phyloP scores from a whole-genome alignment of 306 rosid species.

The Pterocarpus macrocarpus region DNA sequence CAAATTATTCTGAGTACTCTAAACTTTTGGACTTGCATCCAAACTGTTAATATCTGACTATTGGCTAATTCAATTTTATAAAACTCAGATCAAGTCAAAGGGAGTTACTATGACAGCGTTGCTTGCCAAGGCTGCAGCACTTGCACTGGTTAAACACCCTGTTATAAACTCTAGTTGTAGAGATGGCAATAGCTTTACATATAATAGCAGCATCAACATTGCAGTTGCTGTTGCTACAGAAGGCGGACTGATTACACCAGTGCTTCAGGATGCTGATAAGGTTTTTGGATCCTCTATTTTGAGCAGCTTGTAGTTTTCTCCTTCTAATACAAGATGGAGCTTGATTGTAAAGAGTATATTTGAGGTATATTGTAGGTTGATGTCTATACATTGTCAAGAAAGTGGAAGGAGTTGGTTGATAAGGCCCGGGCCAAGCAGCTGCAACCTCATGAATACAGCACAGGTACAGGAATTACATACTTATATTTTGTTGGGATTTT shows the following conservation, averaged over 20 bases:
- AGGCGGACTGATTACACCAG: slow-evolving; percentile 93
- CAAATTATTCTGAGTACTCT: slow-evolving; percentile 6
- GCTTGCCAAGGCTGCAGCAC: slow-evolving; percentile 98
- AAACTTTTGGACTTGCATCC: neutral
- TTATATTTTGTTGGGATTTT: neutral
- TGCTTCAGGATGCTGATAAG: slow-evolving; percentile 97
- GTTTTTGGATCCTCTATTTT: slow-evolving; percentile 47
- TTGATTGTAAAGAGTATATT: slow-evolving; percentile 17
- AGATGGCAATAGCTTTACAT: slow-evolving; percentile 95
- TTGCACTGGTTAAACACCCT: slow-evolving; percentile 88
- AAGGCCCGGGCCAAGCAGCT: slow-evolving; percentile 97
- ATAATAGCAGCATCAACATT: slow-evolving; percentile 85
- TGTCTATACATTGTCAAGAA: slow-evolving; percentile 88
- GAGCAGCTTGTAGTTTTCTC: slow-evolving; percentile 5
- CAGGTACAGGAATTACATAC: slow-evolving; percentile 58
- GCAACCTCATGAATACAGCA: slow-evolving; percentile 88
- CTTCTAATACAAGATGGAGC: slow-evolving; percentile 27
- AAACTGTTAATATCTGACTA: neutral
- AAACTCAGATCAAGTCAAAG: slow-evolving; percentile 81
- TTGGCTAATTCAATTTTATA: slow-evolving; percentile 26
- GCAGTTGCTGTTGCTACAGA: slow-evolving; percentile 96
- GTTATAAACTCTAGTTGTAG: slow-evolving; percentile 91
- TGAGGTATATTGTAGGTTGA: slow-evolving; percentile 67
- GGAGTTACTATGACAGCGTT: slow-evolving; percentile 99
- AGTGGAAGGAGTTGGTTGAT: slow-evolving; percentile 97